Evolutionary conservation across 2,329 filamentous ascomycete genomes (phyloP).

Genomic region (Talaromyces verruculosus): DNA sequence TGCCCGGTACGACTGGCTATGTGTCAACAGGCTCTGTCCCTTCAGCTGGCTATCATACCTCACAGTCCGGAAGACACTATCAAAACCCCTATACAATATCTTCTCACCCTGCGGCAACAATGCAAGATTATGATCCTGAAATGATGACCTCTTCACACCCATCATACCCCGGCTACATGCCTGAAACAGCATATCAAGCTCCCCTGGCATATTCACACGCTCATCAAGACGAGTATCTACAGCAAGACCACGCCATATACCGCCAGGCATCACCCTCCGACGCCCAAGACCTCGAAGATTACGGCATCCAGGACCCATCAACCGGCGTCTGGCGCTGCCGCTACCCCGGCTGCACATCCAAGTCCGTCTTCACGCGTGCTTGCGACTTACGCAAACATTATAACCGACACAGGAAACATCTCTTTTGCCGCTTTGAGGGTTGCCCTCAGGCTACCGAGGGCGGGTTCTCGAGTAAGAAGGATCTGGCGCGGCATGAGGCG

Average conservation of each 20-base stretch:
- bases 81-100: constrained; percentile 9
- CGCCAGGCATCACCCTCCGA: constrained; percentile 8
- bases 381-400: constrained; percentile 64
- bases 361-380: constrained; percentile 57
- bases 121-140: background rate
- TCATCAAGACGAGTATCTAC: background rate
- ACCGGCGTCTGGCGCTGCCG: constrained; percentile 57
- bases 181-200: background rate
- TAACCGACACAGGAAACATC: constrained; percentile 61
- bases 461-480: constrained; percentile 64
- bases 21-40: background rate
- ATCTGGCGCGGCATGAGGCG: constrained; percentile 61
- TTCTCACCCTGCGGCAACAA: background rate
- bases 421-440: constrained; percentile 60
- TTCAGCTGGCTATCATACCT: background rate
- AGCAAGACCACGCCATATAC: background rate
- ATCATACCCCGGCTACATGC: constrained; percentile 11
- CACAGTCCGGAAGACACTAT: background rate
- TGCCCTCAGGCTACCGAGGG: constrained; percentile 58
- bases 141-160: background rate
- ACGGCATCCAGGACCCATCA: constrained; percentile 31
- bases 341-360: constrained; percentile 60
- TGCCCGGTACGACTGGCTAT: background rate
- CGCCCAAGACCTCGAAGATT: constrained; percentile 28
- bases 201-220: background rate